Evolutionary conservation across 495 filamentous ascomycete species (phyloP).

Genomic region (Acidiella bohemica): DNA sequence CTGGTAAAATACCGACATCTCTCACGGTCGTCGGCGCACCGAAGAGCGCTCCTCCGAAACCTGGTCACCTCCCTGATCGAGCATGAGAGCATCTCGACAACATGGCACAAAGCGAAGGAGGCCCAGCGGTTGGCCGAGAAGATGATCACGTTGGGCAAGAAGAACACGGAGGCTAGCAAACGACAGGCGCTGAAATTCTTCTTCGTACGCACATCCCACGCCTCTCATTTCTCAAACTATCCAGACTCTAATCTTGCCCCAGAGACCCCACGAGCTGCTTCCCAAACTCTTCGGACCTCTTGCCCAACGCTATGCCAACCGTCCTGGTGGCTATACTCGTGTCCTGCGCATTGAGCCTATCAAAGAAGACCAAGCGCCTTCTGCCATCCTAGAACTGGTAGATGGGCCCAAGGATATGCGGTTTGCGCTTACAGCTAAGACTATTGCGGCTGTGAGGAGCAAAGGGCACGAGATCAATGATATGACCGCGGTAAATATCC

Average conservation of each 20-base stretch:
- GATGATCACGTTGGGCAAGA: constrained; percentile 83
- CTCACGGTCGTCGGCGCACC: constrained; percentile 66
- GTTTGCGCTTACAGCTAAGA: constrained; percentile 78
- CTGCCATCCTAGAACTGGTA: constrained; percentile 89
- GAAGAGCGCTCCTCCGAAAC: constrained; percentile 88
- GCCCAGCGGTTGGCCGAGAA: constrained; percentile 85
- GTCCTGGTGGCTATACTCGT: constrained; percentile 87
- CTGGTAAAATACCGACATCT: constrained; percentile 75
- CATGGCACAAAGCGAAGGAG: constrained; percentile 94
- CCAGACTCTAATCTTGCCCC: constrained; percentile 1
- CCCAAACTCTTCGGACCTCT: constrained; percentile 82
- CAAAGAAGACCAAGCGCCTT: constrained; percentile 65
- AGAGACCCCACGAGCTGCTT: constrained; percentile 53
- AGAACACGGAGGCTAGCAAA: constrained; percentile 64
- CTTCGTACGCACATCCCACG: constrained; percentile 50
- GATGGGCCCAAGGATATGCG: constrained; percentile 92
- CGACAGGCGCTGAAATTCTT: constrained; percentile 58
- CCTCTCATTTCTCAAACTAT: no score
- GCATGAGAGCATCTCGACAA: constrained; percentile 84
- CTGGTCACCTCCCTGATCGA: constrained; percentile 89
- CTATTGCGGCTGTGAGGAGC: constrained; percentile 50
- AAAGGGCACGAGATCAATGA: constrained; percentile 41
- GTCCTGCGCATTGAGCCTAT: constrained; percentile 71
- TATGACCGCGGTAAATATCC: constrained; percentile 61
- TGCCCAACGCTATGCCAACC: constrained; percentile 60